A percentile compares a stretch with the other conserved stretches of the same genome.
Conservation (phyloP, 495 filamentous ascomycete species). For the Penicillium cinerascens region DNA sequence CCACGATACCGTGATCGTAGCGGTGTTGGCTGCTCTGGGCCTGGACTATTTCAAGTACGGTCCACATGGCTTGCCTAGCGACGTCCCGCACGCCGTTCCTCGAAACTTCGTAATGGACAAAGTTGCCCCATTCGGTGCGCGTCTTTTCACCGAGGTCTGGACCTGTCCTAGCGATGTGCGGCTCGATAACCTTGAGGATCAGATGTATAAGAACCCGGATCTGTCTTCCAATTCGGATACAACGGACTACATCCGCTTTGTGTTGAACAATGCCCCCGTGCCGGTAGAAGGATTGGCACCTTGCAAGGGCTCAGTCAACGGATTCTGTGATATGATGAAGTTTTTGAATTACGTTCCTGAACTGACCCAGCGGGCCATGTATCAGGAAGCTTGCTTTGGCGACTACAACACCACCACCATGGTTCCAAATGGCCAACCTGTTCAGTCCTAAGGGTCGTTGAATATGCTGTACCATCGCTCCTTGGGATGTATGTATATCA, state of each 20-base stretch:
- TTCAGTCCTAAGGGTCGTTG: neutral
- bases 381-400: constrained; percentile 30
- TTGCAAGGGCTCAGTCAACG: constrained; percentile 23
- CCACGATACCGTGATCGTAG: constrained; percentile 39
- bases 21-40: constrained; percentile 49
- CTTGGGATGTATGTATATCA: neutral
- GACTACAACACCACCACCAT: constrained; percentile 21
- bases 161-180: constrained; percentile 20
- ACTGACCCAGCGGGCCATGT: constrained; percentile 22
- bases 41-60: constrained; percentile 50
- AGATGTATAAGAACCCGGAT: constrained; percentile 28
- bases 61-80: constrained; percentile 38
- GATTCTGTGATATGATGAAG: constrained; percentile 24
- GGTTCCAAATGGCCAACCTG: constrained; percentile 27
- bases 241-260: constrained; percentile 27
- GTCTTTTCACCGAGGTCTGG: constrained; percentile 59
- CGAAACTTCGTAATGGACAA: constrained; percentile 22
- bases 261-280: constrained; percentile 30
- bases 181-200: constrained; percentile 19
- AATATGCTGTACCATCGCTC: neutral
- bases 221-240: constrained; percentile 15
- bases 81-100: constrained; percentile 40
- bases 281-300: constrained; percentile 22
- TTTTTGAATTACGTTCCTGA: constrained; percentile 20
- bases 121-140: constrained; percentile 57